Conservation (phyloP, 2,329 filamentous ascomycete genomes). For the Fusarium sp. region DNA sequence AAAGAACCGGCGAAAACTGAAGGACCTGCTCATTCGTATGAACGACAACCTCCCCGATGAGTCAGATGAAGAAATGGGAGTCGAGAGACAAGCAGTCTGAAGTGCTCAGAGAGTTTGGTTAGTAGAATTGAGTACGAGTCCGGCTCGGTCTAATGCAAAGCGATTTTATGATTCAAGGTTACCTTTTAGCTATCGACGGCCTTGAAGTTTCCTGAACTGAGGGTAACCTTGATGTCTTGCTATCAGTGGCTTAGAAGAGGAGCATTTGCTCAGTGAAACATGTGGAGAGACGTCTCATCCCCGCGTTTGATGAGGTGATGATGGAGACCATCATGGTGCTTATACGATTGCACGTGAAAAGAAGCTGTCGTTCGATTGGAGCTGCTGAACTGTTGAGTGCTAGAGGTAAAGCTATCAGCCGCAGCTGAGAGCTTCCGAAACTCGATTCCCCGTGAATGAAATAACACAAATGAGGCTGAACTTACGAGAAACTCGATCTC, state of each 20-base stretch:
- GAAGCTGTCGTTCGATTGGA: background rate
- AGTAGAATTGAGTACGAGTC: background rate
- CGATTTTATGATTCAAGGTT: conserved; percentile 8
- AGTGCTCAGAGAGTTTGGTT: background rate
- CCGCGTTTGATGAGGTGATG: background rate
- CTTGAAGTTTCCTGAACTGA: background rate
- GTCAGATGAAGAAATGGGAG: conserved; percentile 47
- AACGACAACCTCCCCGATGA: conserved; percentile 60
- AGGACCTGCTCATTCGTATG: conserved; percentile 54
- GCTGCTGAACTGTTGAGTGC: background rate
- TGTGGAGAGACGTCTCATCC: background rate
- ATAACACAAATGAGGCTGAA: background rate
- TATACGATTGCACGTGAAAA: background rate
- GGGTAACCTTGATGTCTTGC: background rate
- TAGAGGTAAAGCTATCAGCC: background rate
- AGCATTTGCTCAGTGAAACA: background rate
- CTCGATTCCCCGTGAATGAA: background rate
- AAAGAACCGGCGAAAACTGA: conserved; percentile 57
- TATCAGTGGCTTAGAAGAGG: background rate
- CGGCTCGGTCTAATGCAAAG: background rate
- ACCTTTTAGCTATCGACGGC: background rate
- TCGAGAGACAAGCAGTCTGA: conserved; percentile 10
- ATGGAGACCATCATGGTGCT: background rate
- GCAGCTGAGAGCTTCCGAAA: background rate
- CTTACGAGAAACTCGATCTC: background rate